These are phyloP conservation scores for Candida tetrigidarum DNA, from an alignment of 1,139 yeast species.

Conservation along the genomic window DNA sequence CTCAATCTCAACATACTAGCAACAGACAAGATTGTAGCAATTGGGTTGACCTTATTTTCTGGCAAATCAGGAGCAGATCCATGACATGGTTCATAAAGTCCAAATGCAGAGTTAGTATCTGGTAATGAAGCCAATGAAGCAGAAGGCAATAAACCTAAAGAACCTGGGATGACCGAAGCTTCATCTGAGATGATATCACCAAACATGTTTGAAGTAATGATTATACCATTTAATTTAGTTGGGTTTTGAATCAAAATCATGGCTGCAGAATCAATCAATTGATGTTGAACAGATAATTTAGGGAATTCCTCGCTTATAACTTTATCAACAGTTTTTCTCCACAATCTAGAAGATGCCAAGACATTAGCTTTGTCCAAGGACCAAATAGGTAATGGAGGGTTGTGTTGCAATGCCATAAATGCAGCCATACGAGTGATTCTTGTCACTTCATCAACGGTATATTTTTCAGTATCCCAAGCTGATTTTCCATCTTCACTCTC, in stretches of 20 bases:
- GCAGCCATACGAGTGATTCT: constrained; percentile 99
- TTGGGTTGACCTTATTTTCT: constrained; percentile 86
- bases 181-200: constrained; percentile 98
- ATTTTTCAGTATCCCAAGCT: constrained; percentile 95
- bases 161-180: constrained; percentile 97
- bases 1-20: constrained; percentile 98
- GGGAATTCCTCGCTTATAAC: constrained; percentile 90
- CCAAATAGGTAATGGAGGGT: constrained; percentile 95
- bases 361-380: constrained; percentile 97
- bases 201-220: constrained; percentile 94
- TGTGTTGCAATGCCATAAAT: constrained; percentile 88
- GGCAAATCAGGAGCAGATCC: constrained; percentile 98
- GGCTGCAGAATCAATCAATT: constrained; percentile 97
- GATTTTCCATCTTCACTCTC: constrained; percentile 64
- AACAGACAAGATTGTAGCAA: constrained; percentile 92
- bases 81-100: constrained; percentile 97
- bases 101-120: constrained; percentile 91
- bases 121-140: constrained; percentile 97
- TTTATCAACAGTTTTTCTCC: constrained; percentile 92
- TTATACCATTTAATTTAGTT: constrained; percentile 85
- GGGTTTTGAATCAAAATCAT: constrained; percentile 95
- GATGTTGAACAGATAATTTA: constrained; percentile 81
- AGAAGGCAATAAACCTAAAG: constrained; percentile 92
- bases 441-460: constrained; percentile 87
- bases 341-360: constrained; percentile 90